These are phyloP conservation scores for Inonotus obliquus DNA, from an alignment of 1,284 basidiomycete genomes.

Conservation along the genomic window DNA sequence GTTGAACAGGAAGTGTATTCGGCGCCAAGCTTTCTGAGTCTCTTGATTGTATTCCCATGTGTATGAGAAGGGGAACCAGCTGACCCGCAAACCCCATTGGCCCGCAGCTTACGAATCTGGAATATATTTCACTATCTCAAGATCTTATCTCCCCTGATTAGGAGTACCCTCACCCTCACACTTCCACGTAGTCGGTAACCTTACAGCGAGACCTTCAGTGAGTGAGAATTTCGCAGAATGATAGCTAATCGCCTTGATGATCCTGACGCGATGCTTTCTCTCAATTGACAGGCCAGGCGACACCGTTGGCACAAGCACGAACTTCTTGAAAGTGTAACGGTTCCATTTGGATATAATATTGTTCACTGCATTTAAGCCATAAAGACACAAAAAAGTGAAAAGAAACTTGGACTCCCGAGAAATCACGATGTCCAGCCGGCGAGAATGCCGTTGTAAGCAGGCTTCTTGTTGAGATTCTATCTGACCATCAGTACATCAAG, in stretches of 20 bases:
- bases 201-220: no score
- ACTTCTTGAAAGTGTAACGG: no score
- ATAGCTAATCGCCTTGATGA: no score
- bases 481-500: background rate
- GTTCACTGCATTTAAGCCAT: background rate
- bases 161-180: no score
- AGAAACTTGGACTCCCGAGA: background rate
- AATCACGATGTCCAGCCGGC: background rate
- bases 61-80: background rate
- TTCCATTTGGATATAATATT: no score
- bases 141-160: background rate
- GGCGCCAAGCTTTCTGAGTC: background rate
- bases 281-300: no score
- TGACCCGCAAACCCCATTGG: background rate
- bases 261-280: no score
- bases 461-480: conserved; percentile 21
- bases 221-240: no score
- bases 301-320: no score
- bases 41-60: background rate
- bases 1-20: background rate
- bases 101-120: background rate
- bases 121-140: background rate
- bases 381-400: background rate
- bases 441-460: conserved; percentile 21
- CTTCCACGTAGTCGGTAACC: no score